Conservation (phyloP, 805 yeast species). For the Debaryomyces hansenii region DNA sequence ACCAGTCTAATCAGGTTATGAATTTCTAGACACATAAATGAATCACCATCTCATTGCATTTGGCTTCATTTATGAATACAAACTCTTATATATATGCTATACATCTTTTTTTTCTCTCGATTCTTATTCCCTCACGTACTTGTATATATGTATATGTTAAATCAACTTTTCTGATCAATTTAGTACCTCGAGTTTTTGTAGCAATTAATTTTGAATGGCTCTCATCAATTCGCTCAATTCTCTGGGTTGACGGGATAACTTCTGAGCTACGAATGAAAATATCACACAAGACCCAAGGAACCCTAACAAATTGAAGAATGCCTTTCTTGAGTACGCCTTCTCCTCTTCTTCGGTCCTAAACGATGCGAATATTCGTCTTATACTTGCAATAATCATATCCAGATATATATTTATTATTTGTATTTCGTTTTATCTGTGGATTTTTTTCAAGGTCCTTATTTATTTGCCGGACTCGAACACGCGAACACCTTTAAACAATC, state of each 20-base stretch:
- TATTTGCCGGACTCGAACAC: conserved; percentile 1
- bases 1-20: not conserved
- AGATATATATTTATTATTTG: not conserved
- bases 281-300: conserved; percentile 78
- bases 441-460: not conserved
- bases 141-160: conserved; percentile 1
- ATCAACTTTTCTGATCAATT: not conserved
- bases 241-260: conserved; percentile 34
- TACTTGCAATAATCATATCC: conserved; percentile 65
- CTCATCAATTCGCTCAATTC: conserved; percentile 23
- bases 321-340: conserved; percentile 68
- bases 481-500: not conserved
- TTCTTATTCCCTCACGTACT: not conserved
- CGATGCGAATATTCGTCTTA: conserved; percentile 75
- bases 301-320: conserved; percentile 76
- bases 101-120: not conserved
- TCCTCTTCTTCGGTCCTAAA: conserved; percentile 88
- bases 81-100: not conserved
- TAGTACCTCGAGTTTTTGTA: not conserved
- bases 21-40: not conserved
- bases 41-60: not conserved
- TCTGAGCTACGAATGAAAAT: conserved; percentile 79
- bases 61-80: conserved; percentile 1
- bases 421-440: too few relatives aligned
- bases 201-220: conserved; percentile 18